Conservation (phyloP, 2,329 filamentous ascomycete genomes). For the Hypoxylon rubiginosum region DNA sequence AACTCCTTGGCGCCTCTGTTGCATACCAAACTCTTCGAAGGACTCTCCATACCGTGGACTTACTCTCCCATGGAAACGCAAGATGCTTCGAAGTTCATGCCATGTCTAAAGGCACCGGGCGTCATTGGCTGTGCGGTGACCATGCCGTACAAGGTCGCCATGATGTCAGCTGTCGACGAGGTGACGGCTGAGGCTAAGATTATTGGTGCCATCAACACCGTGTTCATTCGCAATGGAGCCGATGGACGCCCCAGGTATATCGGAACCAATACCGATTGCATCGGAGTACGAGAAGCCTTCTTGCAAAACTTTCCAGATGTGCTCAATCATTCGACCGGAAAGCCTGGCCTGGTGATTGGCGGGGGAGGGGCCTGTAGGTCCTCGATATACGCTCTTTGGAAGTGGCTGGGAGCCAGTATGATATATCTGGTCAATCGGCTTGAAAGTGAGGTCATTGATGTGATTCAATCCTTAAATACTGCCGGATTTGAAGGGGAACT, state of each 20-base stretch:
- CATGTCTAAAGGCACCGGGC: constrained; percentile 8
- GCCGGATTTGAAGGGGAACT: constrained; percentile 72
- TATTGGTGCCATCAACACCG: constrained; percentile 84
- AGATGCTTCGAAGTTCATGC: constrained; percentile 19
- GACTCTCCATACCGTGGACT: constrained; percentile 19
- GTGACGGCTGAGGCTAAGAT: constrained; percentile 79
- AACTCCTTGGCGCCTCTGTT: constrained; percentile 22
- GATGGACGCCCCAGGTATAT: constrained; percentile 67
- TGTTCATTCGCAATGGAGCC: constrained; percentile 71
- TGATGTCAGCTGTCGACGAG: constrained; percentile 79
- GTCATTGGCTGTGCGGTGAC: constrained; percentile 70
- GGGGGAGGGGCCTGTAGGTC: constrained; percentile 84
- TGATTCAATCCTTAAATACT: constrained; percentile 73
- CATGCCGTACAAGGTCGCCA: constrained; percentile 87
- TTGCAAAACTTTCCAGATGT: constrained; percentile 65
- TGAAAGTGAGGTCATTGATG: constrained; percentile 72
- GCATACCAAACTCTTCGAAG: constrained; percentile 17
- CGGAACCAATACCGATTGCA: constrained; percentile 85
- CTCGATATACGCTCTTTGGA: constrained; percentile 80
- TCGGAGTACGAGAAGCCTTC: constrained; percentile 82
- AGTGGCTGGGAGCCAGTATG: constrained; percentile 74
- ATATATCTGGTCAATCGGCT: constrained; percentile 87
- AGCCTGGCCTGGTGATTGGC: constrained; percentile 80
- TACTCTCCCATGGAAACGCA: constrained; percentile 19
- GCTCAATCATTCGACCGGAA: constrained; percentile 64